Base-by-base conservation (phyloP, 2,329 filamentous ascomycete species). In the Plenodomus lindquistii region DNA sequence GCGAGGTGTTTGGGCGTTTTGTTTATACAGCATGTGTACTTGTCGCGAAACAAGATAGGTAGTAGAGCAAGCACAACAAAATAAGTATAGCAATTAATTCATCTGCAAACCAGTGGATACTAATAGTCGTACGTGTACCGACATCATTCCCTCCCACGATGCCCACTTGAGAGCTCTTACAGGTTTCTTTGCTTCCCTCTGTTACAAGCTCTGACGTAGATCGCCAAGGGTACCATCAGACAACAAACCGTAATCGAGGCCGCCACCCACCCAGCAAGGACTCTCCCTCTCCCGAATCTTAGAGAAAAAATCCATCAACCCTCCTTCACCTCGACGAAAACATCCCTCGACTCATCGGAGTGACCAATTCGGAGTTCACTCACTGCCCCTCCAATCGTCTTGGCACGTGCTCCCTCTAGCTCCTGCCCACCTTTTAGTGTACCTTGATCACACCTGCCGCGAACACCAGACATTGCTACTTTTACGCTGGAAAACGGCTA, bases 361-460 rank as follows among this genome's bases (percentile, higher is more conserved):
- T 19, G 17, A 7, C 50, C 35, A 29, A 31, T 20, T 50, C 27
- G 35, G 37, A 44, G 31, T 40, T 42, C 47, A 45, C 49, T 47
- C 44, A 45, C 52, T 45, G 50, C 55, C 64, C 27, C 27, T 31
- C 27, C 27, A 65, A 63, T 64, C 58, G 54, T 44, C 52, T 61
- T 59, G 61, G 66, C 66, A 70, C 66, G 65, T 71, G 65, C 52
- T 44, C 53, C 45, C 52, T 52, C 50, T 50, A 52, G 50, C 50
- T 55, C 48, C 50, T 55, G 46, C 50, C 27, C 27, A 15, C 46
- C 39, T 48, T 44, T 46, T 47, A 15, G 27, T 46, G 41, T 27
- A 19, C 40, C 46, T 46, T 45, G 53, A 57, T 52, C 48, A 52
- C 46, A 50, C 44, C 43, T 50, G 43, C 53, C 46, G 38, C 47